Conservation (phyloP, 176 grass and related monocot species). For the Pharus latifolius region DNA sequence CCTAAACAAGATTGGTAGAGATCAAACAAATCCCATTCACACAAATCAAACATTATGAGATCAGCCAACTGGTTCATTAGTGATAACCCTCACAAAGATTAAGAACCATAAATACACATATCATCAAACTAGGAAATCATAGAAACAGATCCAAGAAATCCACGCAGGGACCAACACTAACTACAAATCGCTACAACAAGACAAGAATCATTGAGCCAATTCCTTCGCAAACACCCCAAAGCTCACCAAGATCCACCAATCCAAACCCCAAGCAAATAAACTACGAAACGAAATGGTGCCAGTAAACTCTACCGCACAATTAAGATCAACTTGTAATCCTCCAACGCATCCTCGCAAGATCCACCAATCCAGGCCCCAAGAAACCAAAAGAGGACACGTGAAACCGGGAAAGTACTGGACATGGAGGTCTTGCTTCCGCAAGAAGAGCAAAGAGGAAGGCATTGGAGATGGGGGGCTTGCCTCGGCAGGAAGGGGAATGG, state of each 20-base stretch:
- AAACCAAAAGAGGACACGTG: not conserved
- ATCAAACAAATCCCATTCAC: not conserved
- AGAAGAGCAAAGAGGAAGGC: not conserved
- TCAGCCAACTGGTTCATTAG: not conserved
- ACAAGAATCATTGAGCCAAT: not conserved
- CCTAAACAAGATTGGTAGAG: no score
- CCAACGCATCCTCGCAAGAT: constrained; percentile 13
- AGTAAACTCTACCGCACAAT: constrained; percentile 1
- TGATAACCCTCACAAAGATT: no score
- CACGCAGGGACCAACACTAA: not conserved
- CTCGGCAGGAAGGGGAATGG: constrained; percentile 50
- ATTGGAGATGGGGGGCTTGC: constrained; percentile 5
- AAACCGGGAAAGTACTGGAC: not conserved
- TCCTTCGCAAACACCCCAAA: not conserved
- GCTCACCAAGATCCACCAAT: not conserved
- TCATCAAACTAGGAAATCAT: constrained; percentile 5
- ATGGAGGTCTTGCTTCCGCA: constrained; percentile 7
- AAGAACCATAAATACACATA: no score
- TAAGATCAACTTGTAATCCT: not conserved
- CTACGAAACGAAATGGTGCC: not conserved
- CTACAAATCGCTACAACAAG: not conserved
- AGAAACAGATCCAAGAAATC: not conserved
- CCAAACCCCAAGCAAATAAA: not conserved
- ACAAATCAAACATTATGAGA: not conserved
- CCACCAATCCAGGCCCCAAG: not conserved